Conservation (phyloP, 73 alveolate species). For the Tetrahymena malaccensis region DNA sequence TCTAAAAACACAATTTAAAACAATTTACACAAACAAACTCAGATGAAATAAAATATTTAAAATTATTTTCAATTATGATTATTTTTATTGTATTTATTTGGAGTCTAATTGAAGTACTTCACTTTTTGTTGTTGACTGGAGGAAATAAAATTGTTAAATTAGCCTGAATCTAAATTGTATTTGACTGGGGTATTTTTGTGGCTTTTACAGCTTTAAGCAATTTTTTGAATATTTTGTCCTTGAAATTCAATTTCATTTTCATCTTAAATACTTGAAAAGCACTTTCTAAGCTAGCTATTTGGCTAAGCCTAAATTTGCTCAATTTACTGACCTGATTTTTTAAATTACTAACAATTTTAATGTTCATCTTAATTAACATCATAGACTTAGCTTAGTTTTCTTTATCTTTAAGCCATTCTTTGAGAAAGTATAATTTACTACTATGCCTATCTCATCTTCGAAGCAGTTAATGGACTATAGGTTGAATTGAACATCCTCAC, state of each 20-base stretch:
- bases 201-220: not conserved
- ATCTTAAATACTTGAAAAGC: not conserved
- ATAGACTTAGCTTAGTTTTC: not conserved
- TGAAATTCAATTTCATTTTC: not conserved
- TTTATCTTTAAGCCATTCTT: too few species aligned
- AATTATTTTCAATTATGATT: not conserved
- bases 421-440: not conserved
- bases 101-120: not conserved
- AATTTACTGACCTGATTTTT: not conserved
- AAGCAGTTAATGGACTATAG: not conserved
- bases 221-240: not conserved
- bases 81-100: not conserved
- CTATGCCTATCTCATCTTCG: not conserved
- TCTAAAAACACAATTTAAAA: too few species aligned
- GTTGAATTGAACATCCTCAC: not conserved
- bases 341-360: too few species aligned
- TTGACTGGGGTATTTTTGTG: not conserved
- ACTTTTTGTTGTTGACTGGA: not conserved
- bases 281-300: not conserved
- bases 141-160: not conserved
- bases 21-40: not conserved
- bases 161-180: not conserved
- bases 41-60: too few species aligned
- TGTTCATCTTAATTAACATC: not conserved
- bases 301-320: not conserved